Conservation (phyloP, 805 yeast genomes). For the Diddensiella santjacobensis region DNA sequence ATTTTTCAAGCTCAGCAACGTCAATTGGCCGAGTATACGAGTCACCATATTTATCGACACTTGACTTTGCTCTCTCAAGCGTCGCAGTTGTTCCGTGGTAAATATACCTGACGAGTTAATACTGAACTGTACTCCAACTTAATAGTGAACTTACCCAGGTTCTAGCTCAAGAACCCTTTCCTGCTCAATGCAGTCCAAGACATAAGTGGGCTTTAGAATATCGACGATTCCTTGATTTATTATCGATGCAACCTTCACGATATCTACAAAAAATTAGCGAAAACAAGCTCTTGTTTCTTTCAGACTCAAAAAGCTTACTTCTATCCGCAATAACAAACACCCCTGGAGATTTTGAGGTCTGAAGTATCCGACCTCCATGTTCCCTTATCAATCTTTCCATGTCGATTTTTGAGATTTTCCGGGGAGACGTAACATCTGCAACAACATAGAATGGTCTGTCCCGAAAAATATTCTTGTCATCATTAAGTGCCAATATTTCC, state of each 20-base stretch:
- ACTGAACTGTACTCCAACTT: no score
- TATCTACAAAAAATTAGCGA: constrained; percentile 33
- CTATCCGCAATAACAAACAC: constrained; percentile 25
- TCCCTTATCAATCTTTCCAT: constrained; percentile 24
- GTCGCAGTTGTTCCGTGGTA: constrained; percentile 38
- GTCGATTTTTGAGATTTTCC: constrained; percentile 20
- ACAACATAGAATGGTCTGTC: constrained; percentile 25
- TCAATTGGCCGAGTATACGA: constrained; percentile 44
- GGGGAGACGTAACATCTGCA: constrained; percentile 27
- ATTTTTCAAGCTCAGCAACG: constrained; percentile 22
- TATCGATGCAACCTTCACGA: constrained; percentile 39
- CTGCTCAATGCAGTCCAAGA: constrained; percentile 56
- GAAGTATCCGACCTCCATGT: constrained; percentile 32
- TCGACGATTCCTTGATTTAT: constrained; percentile 47
- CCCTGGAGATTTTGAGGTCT: constrained; percentile 11
- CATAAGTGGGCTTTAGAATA: constrained; percentile 66
- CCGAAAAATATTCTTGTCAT: constrained; percentile 16
- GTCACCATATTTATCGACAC: constrained; percentile 61
- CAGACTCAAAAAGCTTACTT: constrained; percentile 12
- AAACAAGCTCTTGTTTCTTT: no score
- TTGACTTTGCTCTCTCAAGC: constrained; percentile 24
- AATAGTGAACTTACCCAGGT: constrained; percentile 36
- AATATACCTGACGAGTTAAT: constrained; percentile 38
- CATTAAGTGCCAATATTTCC: background rate
- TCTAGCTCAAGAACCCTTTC: constrained; percentile 49